These are phyloP conservation scores for Hymenoscyphus albidus DNA, from an alignment of 2,329 filamentous ascomycete genomes.

Conservation along the genomic window DNA sequence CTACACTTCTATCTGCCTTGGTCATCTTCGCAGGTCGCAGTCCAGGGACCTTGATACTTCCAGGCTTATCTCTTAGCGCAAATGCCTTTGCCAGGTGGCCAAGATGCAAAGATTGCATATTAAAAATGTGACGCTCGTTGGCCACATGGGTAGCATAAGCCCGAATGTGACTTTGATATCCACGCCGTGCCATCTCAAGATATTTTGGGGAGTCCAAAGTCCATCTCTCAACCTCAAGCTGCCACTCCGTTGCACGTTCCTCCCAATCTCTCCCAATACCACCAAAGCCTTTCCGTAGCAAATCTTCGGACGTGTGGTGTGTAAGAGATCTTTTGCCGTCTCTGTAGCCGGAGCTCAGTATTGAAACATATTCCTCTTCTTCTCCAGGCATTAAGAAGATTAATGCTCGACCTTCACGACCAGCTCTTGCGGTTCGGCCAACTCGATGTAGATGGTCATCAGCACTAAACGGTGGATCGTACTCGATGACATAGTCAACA, in stretches of 20 bases:
- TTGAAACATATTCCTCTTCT: conserved; percentile 82
- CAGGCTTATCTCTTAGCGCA: conserved; percentile 81
- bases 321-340: conserved; percentile 62
- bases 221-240: conserved; percentile 64
- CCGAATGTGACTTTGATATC: conserved; percentile 86
- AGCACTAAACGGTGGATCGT: conserved; percentile 89
- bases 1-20: conserved; percentile 39
- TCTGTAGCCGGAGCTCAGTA: conserved; percentile 40
- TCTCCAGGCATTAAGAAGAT: conserved; percentile 88
- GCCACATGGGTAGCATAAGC: conserved; percentile 93
- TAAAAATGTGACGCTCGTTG: conserved; percentile 80
- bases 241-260: conserved; percentile 62
- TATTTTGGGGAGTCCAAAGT: conserved; percentile 60
- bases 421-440: conserved; percentile 89
- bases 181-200: conserved; percentile 77
- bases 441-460: conserved; percentile 94
- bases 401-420: conserved; percentile 78
- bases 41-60: conserved; percentile 63
- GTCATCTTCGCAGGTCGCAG: conserved; percentile 41
- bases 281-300: conserved; percentile 63
- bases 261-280: conserved; percentile 54
- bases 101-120: conserved; percentile 85
- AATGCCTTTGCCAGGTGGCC: conserved; percentile 95
- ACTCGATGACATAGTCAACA: conserved; percentile 92
- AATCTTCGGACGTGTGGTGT: conserved; percentile 59